phyloP scores from a whole-genome alignment of 2,329 filamentous ascomycete species.

The Cladobotryum protrusum region DNA sequence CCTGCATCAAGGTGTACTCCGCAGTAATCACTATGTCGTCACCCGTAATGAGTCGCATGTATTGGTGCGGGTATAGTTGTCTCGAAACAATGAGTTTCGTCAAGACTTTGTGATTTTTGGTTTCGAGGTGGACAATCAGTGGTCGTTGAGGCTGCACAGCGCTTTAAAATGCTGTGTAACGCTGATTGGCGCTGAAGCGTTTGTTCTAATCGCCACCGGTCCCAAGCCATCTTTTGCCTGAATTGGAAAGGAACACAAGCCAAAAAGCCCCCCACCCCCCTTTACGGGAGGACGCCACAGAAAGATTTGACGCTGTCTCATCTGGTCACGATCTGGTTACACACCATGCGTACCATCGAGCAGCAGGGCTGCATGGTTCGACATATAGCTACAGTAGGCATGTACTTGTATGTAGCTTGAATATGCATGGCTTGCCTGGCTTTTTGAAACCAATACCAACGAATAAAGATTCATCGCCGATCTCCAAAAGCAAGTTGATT shows the following conservation, averaged over 20 bases:
- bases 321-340: conserved; percentile 1
- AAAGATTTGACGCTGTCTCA: conserved; percentile 1
- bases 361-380: conserved; percentile 3
- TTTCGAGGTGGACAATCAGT: too few species aligned
- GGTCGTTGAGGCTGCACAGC: too few species aligned
- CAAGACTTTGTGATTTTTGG: background rate
- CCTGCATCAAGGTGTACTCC: background rate
- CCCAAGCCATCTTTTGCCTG: background rate
- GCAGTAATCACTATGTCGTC: background rate
- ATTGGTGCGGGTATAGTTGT: background rate
- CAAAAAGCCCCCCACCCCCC: background rate
- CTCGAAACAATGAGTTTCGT: background rate
- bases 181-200: background rate
- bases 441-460: conserved; percentile 1
- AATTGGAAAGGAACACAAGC: background rate
- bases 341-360: background rate
- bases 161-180: background rate
- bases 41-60: background rate
- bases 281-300: background rate
- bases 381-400: background rate
- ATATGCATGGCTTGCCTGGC: background rate
- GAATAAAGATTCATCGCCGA: background rate
- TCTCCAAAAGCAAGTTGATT: background rate
- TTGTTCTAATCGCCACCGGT: background rate
- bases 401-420: conserved; percentile 1